These are phyloP conservation scores for Mycena citricolor DNA, from an alignment of 1,284 basidiomycete genomes.

Conservation along the genomic window DNA sequence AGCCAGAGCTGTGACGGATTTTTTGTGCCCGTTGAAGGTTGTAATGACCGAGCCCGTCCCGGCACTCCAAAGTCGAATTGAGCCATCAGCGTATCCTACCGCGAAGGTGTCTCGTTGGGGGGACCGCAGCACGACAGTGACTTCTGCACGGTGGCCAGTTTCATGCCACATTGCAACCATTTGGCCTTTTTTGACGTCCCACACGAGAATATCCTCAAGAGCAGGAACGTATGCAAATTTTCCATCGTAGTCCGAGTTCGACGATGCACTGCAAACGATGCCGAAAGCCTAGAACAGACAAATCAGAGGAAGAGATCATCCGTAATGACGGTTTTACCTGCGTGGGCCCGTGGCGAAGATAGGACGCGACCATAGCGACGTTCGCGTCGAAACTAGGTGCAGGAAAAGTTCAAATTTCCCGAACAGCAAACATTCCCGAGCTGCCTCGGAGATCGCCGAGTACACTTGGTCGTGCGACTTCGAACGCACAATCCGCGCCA, in stretches of 20 bases:
- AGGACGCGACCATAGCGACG: conserved; percentile 87
- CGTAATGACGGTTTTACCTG: conserved; percentile 55
- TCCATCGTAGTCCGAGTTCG: conserved; percentile 87
- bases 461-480: too few species aligned
- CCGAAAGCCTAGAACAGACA: conserved; percentile 79
- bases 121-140: conserved; percentile 85
- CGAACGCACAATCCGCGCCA: too few species aligned
- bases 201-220: conserved; percentile 95
- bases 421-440: not conserved
- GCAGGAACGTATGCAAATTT: conserved; percentile 92
- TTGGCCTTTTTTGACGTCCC: conserved; percentile 95
- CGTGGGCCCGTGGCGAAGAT: conserved; percentile 87
- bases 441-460: too few species aligned
- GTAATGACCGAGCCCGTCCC: conserved; percentile 68
- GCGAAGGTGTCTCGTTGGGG: conserved; percentile 81
- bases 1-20: conserved; percentile 79
- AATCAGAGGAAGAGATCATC: not conserved
- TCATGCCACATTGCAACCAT: conserved; percentile 99
- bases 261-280: conserved; percentile 82
- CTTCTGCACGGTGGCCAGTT: conserved; percentile 85
- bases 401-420: not conserved
- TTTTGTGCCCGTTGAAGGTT: conserved; percentile 97
- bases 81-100: conserved; percentile 96
- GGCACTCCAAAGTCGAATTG: conserved; percentile 86
- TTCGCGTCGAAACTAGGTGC: too few species aligned